Evolutionary conservation across 257 asterid species (phyloP).

Genomic region (Solanum sparsipilum): DNA sequence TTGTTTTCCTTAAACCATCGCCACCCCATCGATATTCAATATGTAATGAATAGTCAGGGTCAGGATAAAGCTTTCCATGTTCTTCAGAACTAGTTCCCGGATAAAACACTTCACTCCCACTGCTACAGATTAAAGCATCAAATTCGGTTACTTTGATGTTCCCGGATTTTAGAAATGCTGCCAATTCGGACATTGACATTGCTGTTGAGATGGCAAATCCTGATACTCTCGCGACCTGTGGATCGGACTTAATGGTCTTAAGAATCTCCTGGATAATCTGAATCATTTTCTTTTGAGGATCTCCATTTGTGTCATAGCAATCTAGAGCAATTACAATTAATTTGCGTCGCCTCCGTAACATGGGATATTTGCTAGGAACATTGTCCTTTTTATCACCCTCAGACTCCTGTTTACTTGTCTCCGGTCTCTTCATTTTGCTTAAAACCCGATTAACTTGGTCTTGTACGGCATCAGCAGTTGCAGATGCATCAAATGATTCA

Average conservation of each 20-base stretch:
- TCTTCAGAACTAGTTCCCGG: slow-evolving; percentile 46
- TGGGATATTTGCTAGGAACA: slow-evolving; percentile 45
- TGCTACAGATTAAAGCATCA: slow-evolving; percentile 74
- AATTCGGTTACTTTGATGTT: slow-evolving; percentile 45
- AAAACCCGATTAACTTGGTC: slow-evolving; percentile 62
- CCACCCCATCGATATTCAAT: slow-evolving; percentile 86
- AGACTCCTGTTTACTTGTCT: slow-evolving; percentile 16
- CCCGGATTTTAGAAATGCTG: slow-evolving; percentile 38
- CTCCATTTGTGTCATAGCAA: slow-evolving; percentile 53
- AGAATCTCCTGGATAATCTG: slow-evolving; percentile 35
- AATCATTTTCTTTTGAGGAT: slow-evolving; percentile 53
- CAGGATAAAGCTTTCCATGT: slow-evolving; percentile 42
- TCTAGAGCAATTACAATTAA: slow-evolving; percentile 65
- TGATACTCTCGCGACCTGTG: slow-evolving; percentile 30
- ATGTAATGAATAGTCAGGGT: slow-evolving; percentile 64
- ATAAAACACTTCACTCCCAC: slow-evolving; percentile 75
- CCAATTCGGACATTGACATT: slow-evolving; percentile 50
- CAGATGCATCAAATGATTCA: slow-evolving; percentile 33
- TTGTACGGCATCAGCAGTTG: slow-evolving; percentile 28
- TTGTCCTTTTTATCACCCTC: slow-evolving; percentile 35
- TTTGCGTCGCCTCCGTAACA: slow-evolving; percentile 55
- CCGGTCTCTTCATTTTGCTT: slow-evolving; percentile 54
- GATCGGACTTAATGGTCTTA: slow-evolving; percentile 48
- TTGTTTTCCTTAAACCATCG: slow-evolving; percentile 70
- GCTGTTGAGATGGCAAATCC: slow-evolving; percentile 77